Evolutionary conservation across 768 basidiomycete species (phyloP).

Genomic region (Dacryopinax spathularia): DNA sequence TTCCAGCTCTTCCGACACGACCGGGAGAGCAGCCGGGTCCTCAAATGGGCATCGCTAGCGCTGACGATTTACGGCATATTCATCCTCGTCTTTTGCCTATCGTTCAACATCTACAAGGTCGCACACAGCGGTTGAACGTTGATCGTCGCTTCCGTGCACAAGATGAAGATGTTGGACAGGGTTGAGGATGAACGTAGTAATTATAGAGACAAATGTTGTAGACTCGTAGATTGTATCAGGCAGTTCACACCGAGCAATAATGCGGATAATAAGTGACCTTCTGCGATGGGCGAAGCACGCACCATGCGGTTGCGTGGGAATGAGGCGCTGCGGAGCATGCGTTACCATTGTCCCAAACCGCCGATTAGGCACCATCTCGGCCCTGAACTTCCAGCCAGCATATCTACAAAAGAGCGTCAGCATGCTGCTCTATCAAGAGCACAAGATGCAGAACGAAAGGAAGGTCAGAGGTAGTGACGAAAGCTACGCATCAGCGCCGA

Average conservation of each 20-base stretch:
- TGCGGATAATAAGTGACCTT: too few relatives aligned
- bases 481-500: background rate
- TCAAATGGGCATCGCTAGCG: constrained; percentile 48
- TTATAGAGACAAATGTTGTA: background rate
- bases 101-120: constrained; percentile 64
- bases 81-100: constrained; percentile 75
- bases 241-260: too few relatives aligned
- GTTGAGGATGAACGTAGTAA: background rate
- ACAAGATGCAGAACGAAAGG: background rate
- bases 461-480: background rate
- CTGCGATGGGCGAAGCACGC: too few relatives aligned
- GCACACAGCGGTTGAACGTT: background rate
- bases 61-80: constrained; percentile 60
- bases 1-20: constrained; percentile 63
- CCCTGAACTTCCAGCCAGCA: background rate
- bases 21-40: constrained; percentile 35
- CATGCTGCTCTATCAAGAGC: background rate
- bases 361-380: background rate
- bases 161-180: background rate
- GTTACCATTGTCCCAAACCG: background rate
- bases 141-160: background rate
- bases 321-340: background rate
- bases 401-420: background rate
- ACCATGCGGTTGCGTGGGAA: background rate
- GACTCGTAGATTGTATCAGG: too few relatives aligned